Evolutionary conservation across 2,329 filamentous ascomycete genomes (phyloP), one percentile per base, ranked within the genome.

Genomic region (Hymenotorrendiella dingleyae): DNA sequence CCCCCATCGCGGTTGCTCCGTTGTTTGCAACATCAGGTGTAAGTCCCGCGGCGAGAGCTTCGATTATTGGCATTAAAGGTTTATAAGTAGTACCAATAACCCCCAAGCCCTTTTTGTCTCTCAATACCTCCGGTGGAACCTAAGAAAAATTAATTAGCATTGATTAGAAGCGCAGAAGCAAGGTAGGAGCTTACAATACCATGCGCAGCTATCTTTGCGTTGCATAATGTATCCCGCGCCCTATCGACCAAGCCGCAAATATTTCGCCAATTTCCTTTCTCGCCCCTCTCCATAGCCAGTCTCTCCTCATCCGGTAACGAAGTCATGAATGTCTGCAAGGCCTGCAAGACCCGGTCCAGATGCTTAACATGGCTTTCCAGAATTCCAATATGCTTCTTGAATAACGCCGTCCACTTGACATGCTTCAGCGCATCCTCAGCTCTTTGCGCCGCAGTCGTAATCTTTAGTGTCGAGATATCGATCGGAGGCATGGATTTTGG

Each of bases 361-460:
- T 22, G 16, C 19, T 38, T 42, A 26, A 57, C 49, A 45, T 58
- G 56, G n/a, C 45, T 33, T 39, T 60, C 57, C 2, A 58, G 39
- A 4, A 58, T 22, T 3, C 50, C 52, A 22, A 58, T 23, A 36
- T 58, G 54, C 33, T 52, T 55, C 42, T 51, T 54, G 28, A 58
- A 56, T 14, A 59, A 22, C 20, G 47, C 48, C 3, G 52, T 53
- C 40, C 60, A 61, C 23, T 62, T 70, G 17, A 62, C 62, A 52
- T 69, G 69, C 42, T 42, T 34, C 1, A 45, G 44, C 14, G 39
- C 42, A 34, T 56, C 52, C 14, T 16, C 12, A 8, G 38, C 38
- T 14, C 17, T 27, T 8, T 41, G 17, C n/a, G 29, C 28, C 9
- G 12, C 27, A 19, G 27, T 30, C 4, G 27, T 30, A 27, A 26